Conservation (phyloP, 768 basidiomycete genomes). For the Multifurca ochricompacta region DNA sequence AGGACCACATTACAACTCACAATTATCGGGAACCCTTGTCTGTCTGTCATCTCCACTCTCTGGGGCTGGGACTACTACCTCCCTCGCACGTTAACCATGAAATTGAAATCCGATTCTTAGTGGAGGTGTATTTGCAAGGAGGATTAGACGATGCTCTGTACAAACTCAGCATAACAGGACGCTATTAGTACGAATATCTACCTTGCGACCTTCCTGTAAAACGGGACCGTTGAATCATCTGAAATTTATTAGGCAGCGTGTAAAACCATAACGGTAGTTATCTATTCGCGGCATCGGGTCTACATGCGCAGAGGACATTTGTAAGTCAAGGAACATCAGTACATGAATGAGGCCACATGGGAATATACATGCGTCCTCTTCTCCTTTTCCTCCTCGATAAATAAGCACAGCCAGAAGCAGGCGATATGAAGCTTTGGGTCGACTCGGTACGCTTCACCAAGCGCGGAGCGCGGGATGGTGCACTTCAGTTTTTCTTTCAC, state of each 20-base stretch:
- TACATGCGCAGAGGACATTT: slow-evolving; percentile 33
- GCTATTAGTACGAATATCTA: slow-evolving; percentile 35
- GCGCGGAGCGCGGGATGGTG: slow-evolving; percentile 38
- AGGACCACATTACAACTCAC: too few relatives aligned
- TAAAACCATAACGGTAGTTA: slow-evolving; percentile 13
- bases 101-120: too few relatives aligned
- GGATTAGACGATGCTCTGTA: slow-evolving; percentile 45
- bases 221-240: neutral
- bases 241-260: slow-evolving; percentile 23
- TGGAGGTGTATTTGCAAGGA: slow-evolving; percentile 45
- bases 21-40: too few relatives aligned
- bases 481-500: slow-evolving; percentile 53
- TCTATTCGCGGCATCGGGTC: neutral
- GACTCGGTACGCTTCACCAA: slow-evolving; percentile 45
- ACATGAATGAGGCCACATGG: slow-evolving; percentile 38
- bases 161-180: slow-evolving; percentile 44
- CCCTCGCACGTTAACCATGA: too few relatives aligned
- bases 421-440: slow-evolving; percentile 53
- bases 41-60: too few relatives aligned
- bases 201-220: neutral
- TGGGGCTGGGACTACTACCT: too few relatives aligned
- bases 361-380: slow-evolving; percentile 46
- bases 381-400: slow-evolving; percentile 41
- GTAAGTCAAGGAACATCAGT: slow-evolving; percentile 24
- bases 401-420: slow-evolving; percentile 35